phyloP scores from a whole-genome alignment of 2,329 filamentous ascomycete genomes.

The Clarireedia hainanense region DNA sequence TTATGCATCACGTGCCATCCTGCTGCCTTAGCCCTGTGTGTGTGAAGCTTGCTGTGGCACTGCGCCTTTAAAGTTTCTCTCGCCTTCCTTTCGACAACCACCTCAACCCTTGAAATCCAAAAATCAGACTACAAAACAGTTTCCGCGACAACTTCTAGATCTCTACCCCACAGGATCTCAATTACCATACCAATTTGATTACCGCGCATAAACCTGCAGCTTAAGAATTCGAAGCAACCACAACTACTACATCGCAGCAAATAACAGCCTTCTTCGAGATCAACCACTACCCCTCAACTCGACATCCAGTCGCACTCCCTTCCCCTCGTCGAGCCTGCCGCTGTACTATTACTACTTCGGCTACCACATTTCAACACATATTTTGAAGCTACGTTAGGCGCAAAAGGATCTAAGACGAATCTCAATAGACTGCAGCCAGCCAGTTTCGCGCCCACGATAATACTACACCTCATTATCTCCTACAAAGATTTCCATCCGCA shows the following conservation, averaged over 20 bases:
- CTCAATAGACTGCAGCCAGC: conserved; percentile 3
- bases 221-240: conserved; percentile 1
- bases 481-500: background rate
- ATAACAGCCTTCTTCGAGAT: background rate
- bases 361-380: background rate
- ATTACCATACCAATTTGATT: conserved; percentile 14
- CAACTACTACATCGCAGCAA: conserved; percentile 2
- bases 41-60: conserved; percentile 2
- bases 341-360: background rate
- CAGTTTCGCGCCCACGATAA: background rate
- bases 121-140: background rate
- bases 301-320: background rate
- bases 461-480: background rate
- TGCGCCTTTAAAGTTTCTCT: conserved; percentile 6
- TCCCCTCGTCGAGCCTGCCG: background rate
- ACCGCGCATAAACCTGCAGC: conserved; percentile 12
- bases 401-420: conserved; percentile 5
- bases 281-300: conserved; percentile 9
- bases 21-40: background rate
- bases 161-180: background rate
- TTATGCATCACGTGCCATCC: background rate
- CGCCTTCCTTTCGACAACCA: conserved; percentile 3
- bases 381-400: conserved; percentile 8
- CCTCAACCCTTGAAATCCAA: conserved; percentile 1
- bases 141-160: background rate